These are phyloP conservation scores for Porogramme epimiltina DNA, from an alignment of 1,284 basidiomycete genomes.

Conservation along the genomic window DNA sequence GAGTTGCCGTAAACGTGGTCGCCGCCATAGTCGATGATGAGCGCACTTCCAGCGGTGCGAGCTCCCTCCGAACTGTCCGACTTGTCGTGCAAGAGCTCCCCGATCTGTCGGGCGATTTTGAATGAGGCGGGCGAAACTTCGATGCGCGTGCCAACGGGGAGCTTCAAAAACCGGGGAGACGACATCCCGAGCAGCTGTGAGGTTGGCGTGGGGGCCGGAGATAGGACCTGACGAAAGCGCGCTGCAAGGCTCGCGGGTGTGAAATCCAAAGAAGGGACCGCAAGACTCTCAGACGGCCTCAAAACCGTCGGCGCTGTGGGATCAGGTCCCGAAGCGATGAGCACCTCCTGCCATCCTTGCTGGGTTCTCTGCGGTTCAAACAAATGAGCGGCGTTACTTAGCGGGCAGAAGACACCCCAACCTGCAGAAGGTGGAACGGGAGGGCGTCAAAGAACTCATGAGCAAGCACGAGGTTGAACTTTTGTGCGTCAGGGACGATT, in stretches of 20 bases:
- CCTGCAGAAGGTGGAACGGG: conserved; percentile 90
- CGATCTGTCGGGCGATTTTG: conserved; percentile 67
- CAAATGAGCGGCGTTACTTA: neutral
- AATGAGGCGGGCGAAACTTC: conserved; percentile 80
- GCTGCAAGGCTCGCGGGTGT: conserved; percentile 22
- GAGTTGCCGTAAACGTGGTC: conserved; percentile 74
- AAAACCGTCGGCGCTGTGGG: conserved; percentile 31
- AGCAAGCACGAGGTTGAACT: conserved; percentile 87
- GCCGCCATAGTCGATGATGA: conserved; percentile 92
- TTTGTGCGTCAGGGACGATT: conserved; percentile 52
- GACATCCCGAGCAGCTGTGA: conserved; percentile 67
- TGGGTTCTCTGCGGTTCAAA: conserved; percentile 60
- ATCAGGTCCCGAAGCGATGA: conserved; percentile 57
- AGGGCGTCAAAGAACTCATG: conserved; percentile 99
- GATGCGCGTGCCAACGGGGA: conserved; percentile 71
- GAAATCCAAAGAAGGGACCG: conserved; percentile 15
- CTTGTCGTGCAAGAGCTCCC: conserved; percentile 53
- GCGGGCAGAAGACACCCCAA: conserved; percentile 29
- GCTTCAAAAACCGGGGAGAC: conserved; percentile 66
- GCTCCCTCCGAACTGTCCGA: conserved; percentile 9
- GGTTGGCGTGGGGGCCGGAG: conserved; percentile 62
- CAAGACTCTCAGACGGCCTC: conserved; percentile 9
- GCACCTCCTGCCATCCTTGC: conserved; percentile 87
- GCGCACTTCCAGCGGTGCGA: conserved; percentile 66
- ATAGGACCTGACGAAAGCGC: conserved; percentile 69